Conservation (phyloP, 192 early-diverging fungal species). For the Coemansia sp. region DNA sequence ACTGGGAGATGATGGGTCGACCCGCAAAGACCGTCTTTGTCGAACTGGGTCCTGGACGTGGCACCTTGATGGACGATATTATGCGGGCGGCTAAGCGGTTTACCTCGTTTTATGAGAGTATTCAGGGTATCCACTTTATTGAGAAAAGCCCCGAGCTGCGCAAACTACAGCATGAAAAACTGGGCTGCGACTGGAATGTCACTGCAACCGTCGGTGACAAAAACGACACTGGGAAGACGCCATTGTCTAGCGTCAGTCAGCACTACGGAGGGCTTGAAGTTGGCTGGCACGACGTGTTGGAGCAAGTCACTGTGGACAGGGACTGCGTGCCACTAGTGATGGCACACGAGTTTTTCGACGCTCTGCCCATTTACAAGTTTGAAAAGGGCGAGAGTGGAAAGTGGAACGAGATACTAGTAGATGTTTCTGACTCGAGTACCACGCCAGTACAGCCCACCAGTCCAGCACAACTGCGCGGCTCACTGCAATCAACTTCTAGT, state of each 20-base stretch:
- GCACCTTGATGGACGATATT: constrained; percentile 93
- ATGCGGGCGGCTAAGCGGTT: constrained; percentile 77
- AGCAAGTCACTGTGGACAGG: constrained; percentile 50
- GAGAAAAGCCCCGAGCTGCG: constrained; percentile 84
- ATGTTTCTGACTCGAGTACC: constrained; percentile 68
- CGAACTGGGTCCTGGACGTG: constrained; percentile 91
- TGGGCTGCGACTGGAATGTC: constrained; percentile 37
- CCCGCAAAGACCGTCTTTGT: constrained; percentile 64
- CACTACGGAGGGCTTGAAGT: constrained; percentile 26
- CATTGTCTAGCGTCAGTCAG: neutral
- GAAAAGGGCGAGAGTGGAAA: constrained; percentile 68
- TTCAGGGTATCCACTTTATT: constrained; percentile 75
- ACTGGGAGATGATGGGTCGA: constrained; percentile 73
- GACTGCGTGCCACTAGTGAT: constrained; percentile 71
- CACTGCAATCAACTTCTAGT: neutral
- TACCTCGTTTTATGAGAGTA: constrained; percentile 62
- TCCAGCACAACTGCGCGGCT: neutral
- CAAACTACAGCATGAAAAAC: constrained; percentile 61
- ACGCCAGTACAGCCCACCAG: neutral
- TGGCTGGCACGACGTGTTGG: constrained; percentile 72
- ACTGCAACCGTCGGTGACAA: constrained; percentile 17
- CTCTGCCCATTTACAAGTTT: constrained; percentile 82
- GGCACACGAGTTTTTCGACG: constrained; percentile 98
- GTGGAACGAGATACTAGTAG: constrained; percentile 91
- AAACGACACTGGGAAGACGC: neutral